Base-by-base conservation (phyloP, 192 early-diverging fungal genomes). In the Coemansia sp. region DNA sequence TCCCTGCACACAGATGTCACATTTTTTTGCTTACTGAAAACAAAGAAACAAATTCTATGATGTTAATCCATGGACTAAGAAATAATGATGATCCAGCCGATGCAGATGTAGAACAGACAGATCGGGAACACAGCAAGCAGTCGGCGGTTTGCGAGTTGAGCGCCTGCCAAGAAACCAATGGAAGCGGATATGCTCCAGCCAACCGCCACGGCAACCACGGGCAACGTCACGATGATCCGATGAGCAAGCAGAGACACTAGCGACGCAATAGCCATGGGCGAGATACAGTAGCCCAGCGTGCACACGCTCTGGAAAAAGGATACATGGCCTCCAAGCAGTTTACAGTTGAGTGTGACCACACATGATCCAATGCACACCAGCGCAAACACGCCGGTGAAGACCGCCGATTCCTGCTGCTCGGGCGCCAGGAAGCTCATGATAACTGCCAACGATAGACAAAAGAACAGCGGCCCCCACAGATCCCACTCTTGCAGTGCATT, bases 301-400 rank as follows among this genome's bases (percentile, higher is more conserved):
- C 96, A 98, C 7, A 98, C 93, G 65, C 88, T 90, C 66, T 98
- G 96, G 75, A 96, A 96, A 67, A 98, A 97, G 8, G 96, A 98
- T 8, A 97, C 85, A 75, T 87, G 83, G 23, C 94, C 95, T 31
- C 96, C 95, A 18, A 98, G 85, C 50, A 98, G 84, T 71, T 97
- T 94, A 58, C 94, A 93, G 71, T 98, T 98, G 49, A 98, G 76
- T 10, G 96, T 98, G 38, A 98, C 94, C 3, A 97, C 86, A 16
- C 89, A 92, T 14, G 94, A 88, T n/a, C 96, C 96, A 54, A 87
- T 71, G 91, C 95, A 98, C 12, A 98, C 90, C 69, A 97, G 93
- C 22, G 92, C 89, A 83, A 98, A 98, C 22, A 95, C 88, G 56
- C 89, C 88, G 5, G 95, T 94, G 66, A 98, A 98, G 19, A 95